These are phyloP conservation scores for Fusarium continuum DNA, from an alignment of 2,329 filamentous ascomycete genomes.

Conservation along the genomic window DNA sequence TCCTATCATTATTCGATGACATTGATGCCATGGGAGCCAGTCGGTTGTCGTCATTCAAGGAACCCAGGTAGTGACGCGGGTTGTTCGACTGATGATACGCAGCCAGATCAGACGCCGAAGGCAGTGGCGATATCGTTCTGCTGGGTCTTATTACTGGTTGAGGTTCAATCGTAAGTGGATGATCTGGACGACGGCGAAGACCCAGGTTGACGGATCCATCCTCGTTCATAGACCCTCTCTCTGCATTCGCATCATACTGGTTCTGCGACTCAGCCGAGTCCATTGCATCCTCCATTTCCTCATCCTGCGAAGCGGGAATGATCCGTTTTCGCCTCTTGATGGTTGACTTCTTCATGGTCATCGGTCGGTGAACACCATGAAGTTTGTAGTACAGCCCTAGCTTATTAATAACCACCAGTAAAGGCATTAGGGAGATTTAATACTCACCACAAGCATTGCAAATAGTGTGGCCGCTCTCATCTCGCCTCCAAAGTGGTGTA, in stretches of 20 bases:
- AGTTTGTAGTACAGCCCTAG: conserved; percentile 94
- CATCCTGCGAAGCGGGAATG: conserved; percentile 75
- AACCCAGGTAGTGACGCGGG: conserved; percentile 50
- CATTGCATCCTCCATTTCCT: conserved; percentile 59
- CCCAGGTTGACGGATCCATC: conserved; percentile 73
- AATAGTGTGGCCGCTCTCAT: conserved; percentile 94
- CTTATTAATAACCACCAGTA: conserved; percentile 15
- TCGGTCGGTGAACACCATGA: conserved; percentile 89
- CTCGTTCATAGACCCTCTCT: conserved; percentile 67
- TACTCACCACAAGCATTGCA: conserved; percentile 95
- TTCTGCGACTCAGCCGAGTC: conserved; percentile 54
- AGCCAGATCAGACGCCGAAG: conserved; percentile 56
- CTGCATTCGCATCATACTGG: conserved; percentile 51
- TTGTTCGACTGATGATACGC: conserved; percentile 61
- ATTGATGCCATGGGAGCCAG: conserved; percentile 65
- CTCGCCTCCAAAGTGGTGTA: conserved; percentile 93
- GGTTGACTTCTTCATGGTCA: conserved; percentile 98
- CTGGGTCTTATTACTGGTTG: conserved; percentile 55
- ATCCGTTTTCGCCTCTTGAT: conserved; percentile 97
- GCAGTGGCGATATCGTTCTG: conserved; percentile 56
- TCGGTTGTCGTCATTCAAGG: conserved; percentile 65
- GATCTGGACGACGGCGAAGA: conserved; percentile 59
- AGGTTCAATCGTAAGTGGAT: conserved; percentile 58
- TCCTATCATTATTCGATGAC: conserved; percentile 56
- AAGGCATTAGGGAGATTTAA: background rate